A percentile compares a stretch with the other conserved stretches of the same genome.
Conservation (phyloP, 2,329 filamentous ascomycete genomes). For the Xylariales sp. region DNA sequence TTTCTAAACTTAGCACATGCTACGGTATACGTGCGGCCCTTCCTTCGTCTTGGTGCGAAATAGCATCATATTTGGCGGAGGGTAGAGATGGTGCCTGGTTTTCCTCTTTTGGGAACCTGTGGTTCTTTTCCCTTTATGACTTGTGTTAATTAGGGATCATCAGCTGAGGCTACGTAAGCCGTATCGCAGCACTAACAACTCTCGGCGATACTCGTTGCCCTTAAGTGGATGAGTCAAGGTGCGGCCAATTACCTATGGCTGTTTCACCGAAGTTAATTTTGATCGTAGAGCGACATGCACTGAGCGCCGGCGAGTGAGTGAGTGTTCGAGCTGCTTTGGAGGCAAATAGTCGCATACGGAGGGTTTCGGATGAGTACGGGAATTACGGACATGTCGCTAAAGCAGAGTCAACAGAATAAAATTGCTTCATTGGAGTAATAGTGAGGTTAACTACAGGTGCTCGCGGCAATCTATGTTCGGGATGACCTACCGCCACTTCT, state of each 20-base stretch:
- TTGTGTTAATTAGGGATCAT: slow-evolving; percentile 28
- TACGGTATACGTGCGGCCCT: slow-evolving; percentile 26
- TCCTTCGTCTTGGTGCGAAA: slow-evolving; percentile 6
- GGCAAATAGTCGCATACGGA: background rate
- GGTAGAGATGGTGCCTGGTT: background rate
- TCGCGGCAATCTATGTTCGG: slow-evolving; percentile 30
- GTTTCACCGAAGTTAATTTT: slow-evolving; percentile 22
- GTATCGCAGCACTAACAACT: slow-evolving; percentile 21
- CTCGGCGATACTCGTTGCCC: slow-evolving; percentile 23
- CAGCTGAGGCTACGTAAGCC: slow-evolving; percentile 39
- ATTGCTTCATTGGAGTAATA: slow-evolving; percentile 13
- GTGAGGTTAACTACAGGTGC: slow-evolving; percentile 14
- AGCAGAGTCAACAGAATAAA: slow-evolving; percentile 13
- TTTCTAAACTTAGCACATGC: slow-evolving; percentile 31
- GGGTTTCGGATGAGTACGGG: slow-evolving; percentile 11
- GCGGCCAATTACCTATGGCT: slow-evolving; percentile 20
- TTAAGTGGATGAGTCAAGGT: slow-evolving; percentile 21
- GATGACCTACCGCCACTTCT: slow-evolving; percentile 16
- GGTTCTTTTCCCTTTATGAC: slow-evolving; percentile 6
- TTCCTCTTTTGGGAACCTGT: background rate
- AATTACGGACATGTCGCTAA: slow-evolving; percentile 18
- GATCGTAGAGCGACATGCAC: slow-evolving; percentile 10
- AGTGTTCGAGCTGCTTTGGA: slow-evolving; percentile 5
- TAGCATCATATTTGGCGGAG: slow-evolving; percentile 14
- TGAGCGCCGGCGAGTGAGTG: slow-evolving; percentile 14